Base-by-base conservation (phyloP, 2,329 filamentous ascomycete species). In the Laburnicola sp. region DNA sequence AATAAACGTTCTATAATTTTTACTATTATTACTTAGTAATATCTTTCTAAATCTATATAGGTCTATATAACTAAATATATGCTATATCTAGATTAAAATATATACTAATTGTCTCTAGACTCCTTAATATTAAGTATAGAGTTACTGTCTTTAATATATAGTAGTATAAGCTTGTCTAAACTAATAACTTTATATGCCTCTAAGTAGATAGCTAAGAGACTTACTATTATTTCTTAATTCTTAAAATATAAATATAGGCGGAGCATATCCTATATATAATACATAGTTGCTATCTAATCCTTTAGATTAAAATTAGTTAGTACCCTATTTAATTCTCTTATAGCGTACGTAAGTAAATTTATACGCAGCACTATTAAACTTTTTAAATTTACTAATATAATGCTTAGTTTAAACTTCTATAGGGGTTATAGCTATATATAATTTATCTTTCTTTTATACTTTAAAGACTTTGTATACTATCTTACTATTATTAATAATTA, bases 361-460 rank as follows among this genome's bases (percentile, higher is more conserved):
- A n/a, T n/a, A n/a, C n/a, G 36, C 16, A 25, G 36, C 36, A 25
- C 42, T 45, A 25, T 28, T 45, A 35, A 34, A 36, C 34, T 28
- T 31, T 45, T 45, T 35, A 45, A 45, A 31, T 45, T 11, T 27
- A 16, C 32, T 46, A 38, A 45, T 31, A 31, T 16, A n/a, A n/a
- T n/a, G 42, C 28, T 35, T 16, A 28, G 28, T 45, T 45, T 35
- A 21, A 35, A 35, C 16, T 31, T 45, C 36, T 34, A 34, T 35
- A 45, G 28, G 36, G 34, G 16, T 8, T 23, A 35, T 35, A 45
- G 36, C 6, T 45, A 45, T 28, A 31, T 35, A 45, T 45, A 25
- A 45, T 35, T 45, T 45, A 45, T 25, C n/a, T 45, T 45, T n/a
- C 42, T 45, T n/a, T n/a, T n/a, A n/a, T n/a, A n/a, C n/a, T n/a